These are phyloP conservation scores for Limnomonas spitsbergensis DNA, from an alignment of 139 green algal species.

Conservation along the genomic window DNA sequence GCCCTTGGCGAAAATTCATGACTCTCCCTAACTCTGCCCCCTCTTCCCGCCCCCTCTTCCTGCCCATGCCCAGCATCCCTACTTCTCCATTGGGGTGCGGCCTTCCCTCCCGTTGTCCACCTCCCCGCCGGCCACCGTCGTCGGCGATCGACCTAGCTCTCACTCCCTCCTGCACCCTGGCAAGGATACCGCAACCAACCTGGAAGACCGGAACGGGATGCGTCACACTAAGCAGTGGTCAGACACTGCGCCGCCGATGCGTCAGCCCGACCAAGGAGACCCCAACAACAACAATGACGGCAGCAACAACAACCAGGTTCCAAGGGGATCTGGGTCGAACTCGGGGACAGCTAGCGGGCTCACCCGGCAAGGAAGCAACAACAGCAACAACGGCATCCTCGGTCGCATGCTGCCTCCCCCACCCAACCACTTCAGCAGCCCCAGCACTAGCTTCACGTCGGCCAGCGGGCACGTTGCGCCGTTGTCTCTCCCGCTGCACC, in stretches of 20 bases:
- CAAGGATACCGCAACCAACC: background rate
- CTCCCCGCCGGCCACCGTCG: background rate
- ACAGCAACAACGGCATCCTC: no score
- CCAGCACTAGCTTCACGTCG: background rate
- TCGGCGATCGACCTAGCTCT: constrained; percentile 10
- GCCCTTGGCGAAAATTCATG: no score
- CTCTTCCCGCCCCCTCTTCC: no score
- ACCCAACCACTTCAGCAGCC: background rate
- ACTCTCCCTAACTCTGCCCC: no score
- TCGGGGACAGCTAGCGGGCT: background rate
- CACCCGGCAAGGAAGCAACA: background rate
- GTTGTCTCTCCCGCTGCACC: background rate
- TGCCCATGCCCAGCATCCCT: constrained; percentile 37
- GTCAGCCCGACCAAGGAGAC: background rate
- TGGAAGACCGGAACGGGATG: constrained; percentile 33
- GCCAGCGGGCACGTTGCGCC: background rate
- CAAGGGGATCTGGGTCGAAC: no score
- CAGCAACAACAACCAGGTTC: background rate
- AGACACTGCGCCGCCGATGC: constrained; percentile 29
- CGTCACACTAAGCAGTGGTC: constrained; percentile 28
- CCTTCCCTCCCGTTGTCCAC: constrained; percentile 21
- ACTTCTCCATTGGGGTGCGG: constrained; percentile 41
- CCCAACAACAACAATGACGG: background rate
- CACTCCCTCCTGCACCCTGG: background rate
- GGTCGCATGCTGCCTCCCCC: background rate